Percentiles rank a stretch among this genome's conserved stretches.
These are phyloP conservation scores for Corylus americana DNA, from an alignment of 306 rosid species.

Conservation along the genomic window DNA sequence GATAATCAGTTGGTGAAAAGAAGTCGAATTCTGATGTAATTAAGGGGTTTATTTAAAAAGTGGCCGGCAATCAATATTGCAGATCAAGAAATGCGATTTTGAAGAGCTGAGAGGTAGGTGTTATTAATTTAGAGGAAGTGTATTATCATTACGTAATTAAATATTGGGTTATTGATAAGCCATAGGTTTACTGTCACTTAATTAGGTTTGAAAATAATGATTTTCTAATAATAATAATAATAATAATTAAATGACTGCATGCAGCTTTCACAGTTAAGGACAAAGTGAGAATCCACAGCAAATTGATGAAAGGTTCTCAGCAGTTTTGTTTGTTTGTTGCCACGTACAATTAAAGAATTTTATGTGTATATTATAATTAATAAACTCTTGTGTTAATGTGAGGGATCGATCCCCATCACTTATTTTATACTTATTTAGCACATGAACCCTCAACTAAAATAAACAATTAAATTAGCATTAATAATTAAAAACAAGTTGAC, in stretches of 20 bases:
- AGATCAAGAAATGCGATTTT: no score
- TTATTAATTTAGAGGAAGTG: background rate
- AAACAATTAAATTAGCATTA: background rate
- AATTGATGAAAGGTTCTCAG: background rate
- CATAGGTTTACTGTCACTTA: background rate
- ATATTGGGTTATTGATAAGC: constrained; percentile 1
- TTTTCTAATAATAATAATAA: background rate
- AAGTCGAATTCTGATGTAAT: background rate
- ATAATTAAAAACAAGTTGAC: background rate
- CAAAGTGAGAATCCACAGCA: background rate
- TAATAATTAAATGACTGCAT: background rate
- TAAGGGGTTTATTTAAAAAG: background rate
- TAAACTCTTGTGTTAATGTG: background rate
- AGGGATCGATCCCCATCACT: background rate
- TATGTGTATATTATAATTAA: background rate
- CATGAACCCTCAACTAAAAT: background rate
- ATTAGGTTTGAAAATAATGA: background rate
- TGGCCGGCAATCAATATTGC: background rate
- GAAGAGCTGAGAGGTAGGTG: background rate
- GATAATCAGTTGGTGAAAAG: background rate
- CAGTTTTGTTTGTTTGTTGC: background rate
- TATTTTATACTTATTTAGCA: constrained; percentile 1
- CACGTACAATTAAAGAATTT: background rate
- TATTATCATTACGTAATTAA: background rate
- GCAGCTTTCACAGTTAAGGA: constrained; percentile 4